Evolutionary conservation across 345 rosid species (phyloP), one percentile per base, ranked within the genome.

Genomic region (Lumnitzera littorea): DNA sequence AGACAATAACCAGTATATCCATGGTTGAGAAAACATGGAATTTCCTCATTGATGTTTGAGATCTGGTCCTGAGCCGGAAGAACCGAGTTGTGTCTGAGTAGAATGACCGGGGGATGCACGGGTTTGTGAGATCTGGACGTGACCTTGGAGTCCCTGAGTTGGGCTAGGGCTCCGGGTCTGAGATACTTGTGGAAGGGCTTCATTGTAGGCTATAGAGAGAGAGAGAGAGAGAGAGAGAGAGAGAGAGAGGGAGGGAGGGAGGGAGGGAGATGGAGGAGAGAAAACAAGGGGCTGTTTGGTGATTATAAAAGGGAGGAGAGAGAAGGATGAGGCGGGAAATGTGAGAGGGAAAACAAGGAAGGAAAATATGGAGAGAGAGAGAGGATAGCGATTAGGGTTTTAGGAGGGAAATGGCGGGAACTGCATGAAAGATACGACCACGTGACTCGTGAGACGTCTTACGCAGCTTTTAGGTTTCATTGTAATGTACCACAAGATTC

Each of bases 151-250:
- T 83, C 75, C 15, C 89, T 68, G 67, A 86, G 68, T 57, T 68
- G 82, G 29, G 88, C 85, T 4, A 86, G 68, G 6, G 83, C 82
- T 8, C 91, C 87, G 1, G 88, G 86, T 61, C 79, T 86, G 51
- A 86, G 67, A 68, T 74, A 86, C 31, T 66, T 72, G 66, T 76
- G 74, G 68, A 69, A 73, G 5, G 61, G 15, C 7, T 23, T 7
- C 4, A 71, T 75, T 16, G 5, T 11, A 20, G 20, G 1, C 20
- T 20, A 1, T 20, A 20, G 2, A 11, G 57, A 9, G 51, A 11
- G 49, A 36, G 68, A 15, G 24, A 2, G 48, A 2, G 12, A 9
- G 11, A 4, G 61, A 56, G 4, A 0, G 17, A 20, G 20, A 23
- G n/a, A 11, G 65, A 7, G 57, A 5, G 51, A 46, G 47, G 27